Evolutionary conservation across 768 basidiomycete genomes (phyloP).

Genomic region (Peribolospora kevripleyi): DNA sequence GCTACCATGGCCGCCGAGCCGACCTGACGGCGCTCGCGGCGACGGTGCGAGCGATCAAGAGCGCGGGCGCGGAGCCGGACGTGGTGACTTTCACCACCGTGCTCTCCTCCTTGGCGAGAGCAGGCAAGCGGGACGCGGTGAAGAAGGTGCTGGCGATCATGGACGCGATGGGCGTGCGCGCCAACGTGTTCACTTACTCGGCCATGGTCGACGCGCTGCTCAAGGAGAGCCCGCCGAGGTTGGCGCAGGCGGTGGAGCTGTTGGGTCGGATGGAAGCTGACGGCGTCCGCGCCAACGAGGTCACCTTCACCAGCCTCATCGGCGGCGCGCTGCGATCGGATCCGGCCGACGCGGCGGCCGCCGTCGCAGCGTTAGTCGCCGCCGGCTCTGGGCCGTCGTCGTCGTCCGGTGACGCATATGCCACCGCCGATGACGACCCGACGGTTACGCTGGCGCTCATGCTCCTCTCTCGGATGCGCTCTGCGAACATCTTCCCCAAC

Average conservation of each 20-base stretch:
- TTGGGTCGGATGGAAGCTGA: conserved; percentile 46
- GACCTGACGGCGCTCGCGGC: conserved; percentile 39
- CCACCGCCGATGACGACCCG: too few species aligned
- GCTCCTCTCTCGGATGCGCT: too few species aligned
- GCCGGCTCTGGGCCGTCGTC: too few species aligned
- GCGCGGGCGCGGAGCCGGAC: conserved; percentile 38
- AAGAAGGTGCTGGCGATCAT: conserved; percentile 43
- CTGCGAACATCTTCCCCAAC: too few species aligned
- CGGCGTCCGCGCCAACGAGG: conserved; percentile 33
- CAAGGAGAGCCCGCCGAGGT: conserved; percentile 29
- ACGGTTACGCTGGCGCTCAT: too few species aligned
- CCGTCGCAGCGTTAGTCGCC: too few species aligned
- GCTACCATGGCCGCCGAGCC: conserved; percentile 34
- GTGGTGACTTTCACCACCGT: conserved; percentile 70
- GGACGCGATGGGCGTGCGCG: conserved; percentile 43
- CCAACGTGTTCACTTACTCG: conserved; percentile 52
- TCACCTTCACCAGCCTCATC: conserved; percentile 64
- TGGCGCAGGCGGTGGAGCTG: conserved; percentile 36
- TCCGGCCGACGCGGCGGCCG: too few species aligned
- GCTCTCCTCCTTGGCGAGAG: conserved; percentile 47
- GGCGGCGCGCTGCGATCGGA: too few species aligned
- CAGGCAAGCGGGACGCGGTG: conserved; percentile 41
- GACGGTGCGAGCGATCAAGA: conserved; percentile 34
- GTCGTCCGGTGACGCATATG: too few species aligned
- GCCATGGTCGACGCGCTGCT: conserved; percentile 56